These are phyloP conservation scores for Lophium mytilinum DNA, from an alignment of 495 filamentous ascomycete species.

Conservation along the genomic window DNA sequence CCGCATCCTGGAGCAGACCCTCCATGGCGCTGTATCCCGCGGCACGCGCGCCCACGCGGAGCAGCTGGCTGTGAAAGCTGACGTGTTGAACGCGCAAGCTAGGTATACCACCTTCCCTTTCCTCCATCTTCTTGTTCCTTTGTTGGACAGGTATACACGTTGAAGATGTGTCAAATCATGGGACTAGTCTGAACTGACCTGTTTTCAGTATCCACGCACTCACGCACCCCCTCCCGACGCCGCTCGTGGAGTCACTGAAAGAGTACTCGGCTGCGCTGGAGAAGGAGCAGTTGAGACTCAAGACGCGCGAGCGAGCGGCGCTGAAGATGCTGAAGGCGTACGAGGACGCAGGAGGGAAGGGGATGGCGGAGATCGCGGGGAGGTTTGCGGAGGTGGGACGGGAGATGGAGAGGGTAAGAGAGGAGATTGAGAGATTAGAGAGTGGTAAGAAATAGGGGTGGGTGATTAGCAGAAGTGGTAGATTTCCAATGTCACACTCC, in stretches of 20 bases:
- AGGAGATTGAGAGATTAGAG: conserved; percentile 28
- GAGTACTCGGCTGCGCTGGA: conserved; percentile 48
- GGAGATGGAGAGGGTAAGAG: conserved; percentile 29
- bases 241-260: conserved; percentile 47
- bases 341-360: conserved; percentile 25
- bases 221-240: conserved; percentile 29
- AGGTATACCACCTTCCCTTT: conserved; percentile 34
- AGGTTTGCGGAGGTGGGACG: conserved; percentile 24
- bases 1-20: conserved; percentile 46
- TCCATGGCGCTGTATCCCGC: conserved; percentile 58
- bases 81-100: conserved; percentile 45
- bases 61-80: conserved; percentile 52
- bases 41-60: conserved; percentile 46
- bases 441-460: background rate
- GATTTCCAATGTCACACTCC: too few relatives aligned
- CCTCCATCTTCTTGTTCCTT: background rate
- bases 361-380: conserved; percentile 27
- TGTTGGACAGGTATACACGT: background rate
- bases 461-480: background rate
- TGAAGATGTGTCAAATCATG: background rate
- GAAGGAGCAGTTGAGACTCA: conserved; percentile 9
- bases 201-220: conserved; percentile 7
- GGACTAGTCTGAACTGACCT: background rate
- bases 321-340: conserved; percentile 27
- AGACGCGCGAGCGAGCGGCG: conserved; percentile 17